These are phyloP conservation scores for Solanum tarijense DNA, from an alignment of 257 asterid species.

Conservation along the genomic window DNA sequence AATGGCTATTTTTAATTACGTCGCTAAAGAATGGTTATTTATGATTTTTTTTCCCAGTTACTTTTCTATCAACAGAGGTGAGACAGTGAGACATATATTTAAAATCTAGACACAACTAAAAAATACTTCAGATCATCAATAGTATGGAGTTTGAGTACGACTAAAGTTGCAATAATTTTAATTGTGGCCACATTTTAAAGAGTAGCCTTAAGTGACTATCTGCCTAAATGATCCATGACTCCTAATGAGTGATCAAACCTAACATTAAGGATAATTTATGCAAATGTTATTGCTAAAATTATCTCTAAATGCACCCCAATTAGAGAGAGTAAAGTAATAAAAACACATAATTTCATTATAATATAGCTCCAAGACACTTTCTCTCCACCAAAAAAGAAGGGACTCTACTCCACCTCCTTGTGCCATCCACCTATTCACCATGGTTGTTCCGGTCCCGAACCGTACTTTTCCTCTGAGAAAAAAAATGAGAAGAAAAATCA, in stretches of 20 bases:
- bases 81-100: not conserved
- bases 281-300: not conserved
- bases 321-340: not conserved
- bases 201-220: not conserved
- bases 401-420: not conserved
- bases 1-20: not conserved
- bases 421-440: not conserved
- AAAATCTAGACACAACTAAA: not conserved
- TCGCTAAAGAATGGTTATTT: not conserved
- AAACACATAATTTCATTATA: not conserved
- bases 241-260: not conserved
- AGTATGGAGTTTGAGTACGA: not conserved
- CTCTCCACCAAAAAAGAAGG: not conserved
- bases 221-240: not conserved
- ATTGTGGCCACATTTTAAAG: not conserved
- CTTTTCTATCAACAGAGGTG: not conserved
- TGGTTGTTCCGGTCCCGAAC: not conserved
- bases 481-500: not conserved
- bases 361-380: not conserved
- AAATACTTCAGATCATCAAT: not conserved
- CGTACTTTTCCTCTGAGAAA: not conserved
- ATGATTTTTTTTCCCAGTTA: not conserved
- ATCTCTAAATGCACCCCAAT: not conserved
- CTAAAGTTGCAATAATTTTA: not conserved
- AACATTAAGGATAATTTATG: not conserved